Evolutionary conservation across 2,329 filamentous ascomycete species (phyloP), one percentile per base, ranked within the genome.

Genomic region (Neofusicoccum cordaticola): DNA sequence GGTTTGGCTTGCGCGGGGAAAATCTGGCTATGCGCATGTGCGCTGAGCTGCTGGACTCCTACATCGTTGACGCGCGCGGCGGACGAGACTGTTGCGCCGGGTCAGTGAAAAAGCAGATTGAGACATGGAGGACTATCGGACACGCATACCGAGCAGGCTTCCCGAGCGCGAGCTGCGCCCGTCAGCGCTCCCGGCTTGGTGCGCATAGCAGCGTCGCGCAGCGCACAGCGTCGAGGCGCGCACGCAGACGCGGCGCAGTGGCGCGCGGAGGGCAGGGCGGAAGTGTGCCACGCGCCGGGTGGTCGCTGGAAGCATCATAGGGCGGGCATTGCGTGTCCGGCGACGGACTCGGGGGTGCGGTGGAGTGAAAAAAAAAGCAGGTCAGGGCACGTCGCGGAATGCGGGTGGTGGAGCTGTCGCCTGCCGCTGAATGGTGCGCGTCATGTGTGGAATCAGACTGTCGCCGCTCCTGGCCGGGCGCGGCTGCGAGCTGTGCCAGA

Each of bases 31-130:
- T 94, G 91, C 50, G 99, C 84, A 80, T 93, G 85, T 66, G 85
- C 83, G 82, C 93, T 97, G 70, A 99, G 82, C 73, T 98, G 94
- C 79, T 99, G 95, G 44, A 99, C 92, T 62, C 92, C 92, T 71
- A 99, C 93, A 70, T 96, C 91, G 79, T 96, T 99, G 81, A 90
- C 92, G 69, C 95, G 88, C 56, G 92, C 83, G 64, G 84, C 79
- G 6, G 81, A 78, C n/a, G 77, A 71, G 35, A 79, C 72, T 77
- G 70, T 22, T 37, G 11, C 42, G 11, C n/a, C 2, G n/a, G 13
- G 57, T 50, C 56, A 68, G 67, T 19, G 52, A 66, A 34, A 11
- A 39, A n/a, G 51, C 17, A 9, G 4, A n/a, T 7, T 4, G n/a
- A 19, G n/a, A 15, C 12, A 44, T 8, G n/a, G 13, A 19, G 3